Conservation (phyloP, 129 eudicot genomes). For the Erigeron canadensis region DNA sequence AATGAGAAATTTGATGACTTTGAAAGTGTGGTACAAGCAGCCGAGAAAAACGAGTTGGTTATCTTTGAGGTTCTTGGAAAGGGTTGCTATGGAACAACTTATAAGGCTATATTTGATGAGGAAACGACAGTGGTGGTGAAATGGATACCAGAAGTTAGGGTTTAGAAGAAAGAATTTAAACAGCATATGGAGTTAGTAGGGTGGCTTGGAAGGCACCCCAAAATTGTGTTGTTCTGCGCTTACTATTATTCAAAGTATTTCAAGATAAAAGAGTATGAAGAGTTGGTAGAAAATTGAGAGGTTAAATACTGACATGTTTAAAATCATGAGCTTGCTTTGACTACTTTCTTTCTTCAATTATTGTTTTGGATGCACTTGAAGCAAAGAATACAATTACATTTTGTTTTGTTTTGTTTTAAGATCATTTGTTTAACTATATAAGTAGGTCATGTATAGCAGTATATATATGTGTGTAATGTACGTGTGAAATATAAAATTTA, state of each 20-base stretch:
- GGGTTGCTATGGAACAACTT: constrained; percentile 81
- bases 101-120: constrained; percentile 82
- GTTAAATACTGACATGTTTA: too few relatives aligned
- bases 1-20: constrained; percentile 67
- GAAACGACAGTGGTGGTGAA: constrained; percentile 79
- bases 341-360: too few relatives aligned
- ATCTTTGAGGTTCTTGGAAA: constrained; percentile 87
- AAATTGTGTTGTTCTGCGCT: constrained; percentile 68
- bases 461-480: too few relatives aligned
- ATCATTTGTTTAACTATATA: too few relatives aligned
- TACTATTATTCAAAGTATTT: constrained; percentile 84
- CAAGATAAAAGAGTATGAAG: too few relatives aligned
- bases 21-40: constrained; percentile 81
- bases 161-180: constrained; percentile 75
- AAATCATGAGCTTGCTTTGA: too few relatives aligned
- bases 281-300: too few relatives aligned
- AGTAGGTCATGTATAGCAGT: too few relatives aligned
- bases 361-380: too few relatives aligned
- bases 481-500: too few relatives aligned
- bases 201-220: constrained; percentile 58
- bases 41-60: constrained; percentile 78
- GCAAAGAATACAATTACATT: too few relatives aligned
- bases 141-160: constrained; percentile 64
- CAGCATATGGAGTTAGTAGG: constrained; percentile 79
- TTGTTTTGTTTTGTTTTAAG: too few relatives aligned